These are phyloP conservation scores for Xylariomycetidae sp. DNA, from an alignment of 2,329 filamentous ascomycete genomes.

Conservation along the genomic window DNA sequence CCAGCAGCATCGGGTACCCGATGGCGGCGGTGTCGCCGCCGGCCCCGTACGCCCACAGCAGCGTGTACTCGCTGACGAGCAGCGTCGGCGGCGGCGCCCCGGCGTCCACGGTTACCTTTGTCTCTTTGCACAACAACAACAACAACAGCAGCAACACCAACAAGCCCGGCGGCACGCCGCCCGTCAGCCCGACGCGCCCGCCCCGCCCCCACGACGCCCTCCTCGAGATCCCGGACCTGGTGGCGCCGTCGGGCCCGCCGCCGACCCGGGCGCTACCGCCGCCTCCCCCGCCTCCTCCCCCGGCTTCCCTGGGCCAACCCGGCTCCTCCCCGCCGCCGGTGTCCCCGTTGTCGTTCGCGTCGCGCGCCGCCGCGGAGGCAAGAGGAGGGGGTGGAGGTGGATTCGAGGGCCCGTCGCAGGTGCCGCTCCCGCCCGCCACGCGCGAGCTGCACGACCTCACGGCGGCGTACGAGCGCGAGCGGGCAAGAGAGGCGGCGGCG, in stretches of 20 bases:
- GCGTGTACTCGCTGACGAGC: conserved; percentile 9
- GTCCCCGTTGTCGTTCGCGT: conserved; percentile 11
- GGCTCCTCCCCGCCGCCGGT: conserved; percentile 9
- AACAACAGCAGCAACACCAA: conserved; percentile 2
- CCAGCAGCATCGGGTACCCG: conserved; percentile 7
- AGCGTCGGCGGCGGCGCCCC: not conserved
- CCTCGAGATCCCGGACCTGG: conserved; percentile 31
- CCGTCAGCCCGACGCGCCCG: conserved; percentile 28
- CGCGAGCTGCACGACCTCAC: conserved; percentile 26
- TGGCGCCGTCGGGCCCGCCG: conserved; percentile 34
- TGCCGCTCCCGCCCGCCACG: conserved; percentile 16
- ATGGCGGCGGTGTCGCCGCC: conserved; percentile 4
- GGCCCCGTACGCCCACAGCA: conserved; percentile 10
- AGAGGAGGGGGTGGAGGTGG: not conserved
- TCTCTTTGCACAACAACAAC: conserved; percentile 6
- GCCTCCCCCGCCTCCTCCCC: conserved; percentile 15
- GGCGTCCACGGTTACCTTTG: conserved; percentile 7
- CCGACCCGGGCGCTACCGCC: conserved; percentile 38
- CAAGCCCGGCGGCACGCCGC: conserved; percentile 11
- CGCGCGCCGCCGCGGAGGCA: conserved; percentile 2
- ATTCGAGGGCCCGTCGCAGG: too few relatives aligned
- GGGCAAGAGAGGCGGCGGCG: conserved; percentile 16
- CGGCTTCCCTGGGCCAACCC: too few relatives aligned
- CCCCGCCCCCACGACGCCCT: conserved; percentile 29
- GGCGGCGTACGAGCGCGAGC: conserved; percentile 24